Conservation (phyloP, 2,329 filamentous ascomycete species). For the Aspergillus pseudoviridinutans region DNA sequence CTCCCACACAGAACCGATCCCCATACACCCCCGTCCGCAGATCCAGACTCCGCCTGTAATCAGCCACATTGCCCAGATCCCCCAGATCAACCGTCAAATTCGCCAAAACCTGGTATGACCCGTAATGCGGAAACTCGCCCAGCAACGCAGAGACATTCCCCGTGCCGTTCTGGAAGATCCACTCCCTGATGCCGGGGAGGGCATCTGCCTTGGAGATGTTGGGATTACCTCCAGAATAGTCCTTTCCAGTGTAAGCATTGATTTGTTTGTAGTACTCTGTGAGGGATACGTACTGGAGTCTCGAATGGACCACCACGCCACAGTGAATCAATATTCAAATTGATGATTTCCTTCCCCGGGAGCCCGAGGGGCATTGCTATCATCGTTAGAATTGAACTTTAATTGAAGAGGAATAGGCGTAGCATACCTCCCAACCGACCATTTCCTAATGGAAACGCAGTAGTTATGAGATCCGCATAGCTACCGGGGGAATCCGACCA, state of each 20-base stretch:
- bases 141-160: constrained; percentile 17
- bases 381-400: not conserved
- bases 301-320: constrained; percentile 26
- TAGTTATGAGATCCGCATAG: constrained; percentile 6
- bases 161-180: constrained; percentile 20
- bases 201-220: constrained; percentile 11
- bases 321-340: constrained; percentile 24
- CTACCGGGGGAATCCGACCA: constrained; percentile 8
- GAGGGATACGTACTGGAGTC: not conserved
- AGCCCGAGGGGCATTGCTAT: constrained; percentile 17
- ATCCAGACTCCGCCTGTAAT: constrained; percentile 16
- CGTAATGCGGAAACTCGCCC: constrained; percentile 14
- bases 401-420: too few relatives aligned
- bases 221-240: constrained; percentile 13
- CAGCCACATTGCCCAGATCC: constrained; percentile 1
- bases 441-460: constrained; percentile 14
- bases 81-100: constrained; percentile 20
- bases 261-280: too few relatives aligned
- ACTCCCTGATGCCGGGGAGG: constrained; percentile 14
- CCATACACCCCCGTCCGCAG: constrained; percentile 7
- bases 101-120: constrained; percentile 19
- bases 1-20: constrained; percentile 1
- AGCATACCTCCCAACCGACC: constrained; percentile 12
- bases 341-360: constrained; percentile 11
- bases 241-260: not conserved